Base-by-base conservation (phyloP, 2,329 filamentous ascomycete species). In the Hirsutella rhossiliensis region DNA sequence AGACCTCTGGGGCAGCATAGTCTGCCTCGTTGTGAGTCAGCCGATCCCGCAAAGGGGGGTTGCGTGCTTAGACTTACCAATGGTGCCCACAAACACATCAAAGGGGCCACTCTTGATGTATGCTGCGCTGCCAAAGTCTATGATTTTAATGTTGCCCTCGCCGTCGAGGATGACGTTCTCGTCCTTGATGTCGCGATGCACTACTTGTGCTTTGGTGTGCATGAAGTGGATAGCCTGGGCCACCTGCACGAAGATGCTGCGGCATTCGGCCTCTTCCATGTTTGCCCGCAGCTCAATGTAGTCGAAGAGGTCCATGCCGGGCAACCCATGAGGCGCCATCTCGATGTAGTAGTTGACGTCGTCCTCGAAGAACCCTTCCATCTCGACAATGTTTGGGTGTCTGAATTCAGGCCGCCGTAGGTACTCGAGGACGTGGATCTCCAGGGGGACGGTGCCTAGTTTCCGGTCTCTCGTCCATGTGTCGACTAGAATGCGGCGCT, bases 51-150 rank as follows among this genome's bases (percentile, higher is more conserved):
- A 45, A 17, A 47, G 44, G 23, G 13, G 17, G 3, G 2, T 17
- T n/a, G 13, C 18, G 15, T 5, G 5, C 23, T 9, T 5, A 11
- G n/a, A 64, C 82, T 58, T 71, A 96, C 90, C 90, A 63, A 98
- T 97, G 1, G 92, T 98, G 47, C 92, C 92, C 42, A 98, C 92
- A 67, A 98, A 98, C 13, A 98, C 92, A 62, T 97, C 89, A 71
- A 98, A 98, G 39, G 92, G 92, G 13, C 92, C 92, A 62, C 84
- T 96, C 68, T 94, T 96, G 70, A 97, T 94, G 62, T 98, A 98
- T 49, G 92, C 89, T 47, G 92, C 92, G 59, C 89, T 96, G 47
- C 92, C 92, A 65, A 98, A 98, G 63, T 98, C 92, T 53, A 97
- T 97, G 56, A 98, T 72, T 67, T 96, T 97, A 65, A 98, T 94